Evolutionary conservation across 441 rosid genomes (phyloP).

Genomic region (Pelargonium citronellum): DNA sequence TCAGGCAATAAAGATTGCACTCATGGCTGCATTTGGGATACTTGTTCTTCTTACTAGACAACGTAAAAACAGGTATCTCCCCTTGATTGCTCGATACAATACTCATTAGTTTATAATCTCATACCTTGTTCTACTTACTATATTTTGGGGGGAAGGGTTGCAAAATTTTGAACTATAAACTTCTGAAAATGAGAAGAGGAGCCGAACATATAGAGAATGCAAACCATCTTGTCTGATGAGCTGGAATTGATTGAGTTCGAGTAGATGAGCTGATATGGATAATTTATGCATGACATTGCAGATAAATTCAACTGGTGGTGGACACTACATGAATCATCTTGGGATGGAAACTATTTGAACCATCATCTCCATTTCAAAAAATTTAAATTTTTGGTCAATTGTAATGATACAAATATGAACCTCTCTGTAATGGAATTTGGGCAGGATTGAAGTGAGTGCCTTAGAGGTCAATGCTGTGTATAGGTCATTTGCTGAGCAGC

Average conservation of each 20-base stretch:
- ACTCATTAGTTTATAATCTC: no score
- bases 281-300: neutral
- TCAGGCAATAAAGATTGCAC: conserved; percentile 56
- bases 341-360: neutral
- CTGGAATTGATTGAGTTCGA: neutral
- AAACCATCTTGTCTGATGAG: no score
- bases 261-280: neutral
- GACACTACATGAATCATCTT: neutral
- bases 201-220: neutral
- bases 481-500: no score
- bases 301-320: neutral
- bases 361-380: neutral
- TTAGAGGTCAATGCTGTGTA: no score
- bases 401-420: neutral
- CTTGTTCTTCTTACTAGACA: conserved; percentile 72
- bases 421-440: no score
- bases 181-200: neutral
- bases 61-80: conserved; percentile 39
- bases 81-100: neutral
- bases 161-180: no score
- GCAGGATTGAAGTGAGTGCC: no score
- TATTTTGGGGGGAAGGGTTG: no score
- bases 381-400: neutral
- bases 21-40: conserved; percentile 70
- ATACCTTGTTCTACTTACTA: neutral